Base-by-base conservation (phyloP, 768 basidiomycete species). In the Boletus rex-veris region DNA sequence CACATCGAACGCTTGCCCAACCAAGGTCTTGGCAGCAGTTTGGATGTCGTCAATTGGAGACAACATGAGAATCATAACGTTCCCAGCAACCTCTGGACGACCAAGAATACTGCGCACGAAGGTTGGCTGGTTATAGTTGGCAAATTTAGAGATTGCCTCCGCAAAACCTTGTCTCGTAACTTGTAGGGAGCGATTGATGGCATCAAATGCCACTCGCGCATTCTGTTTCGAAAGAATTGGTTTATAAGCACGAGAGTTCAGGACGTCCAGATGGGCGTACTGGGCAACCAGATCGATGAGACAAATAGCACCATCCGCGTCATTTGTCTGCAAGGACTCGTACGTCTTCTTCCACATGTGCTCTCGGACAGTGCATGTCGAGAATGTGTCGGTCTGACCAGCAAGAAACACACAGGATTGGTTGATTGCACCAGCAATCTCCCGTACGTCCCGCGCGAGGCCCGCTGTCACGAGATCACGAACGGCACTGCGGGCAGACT, bases 1-100 rank as follows among this genome's bases (percentile, higher is more conserved):
- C n/a, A 85, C 90, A 59, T 96, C 90, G 62, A 89, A 95, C 0
- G 92, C 88, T 50, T 92, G 81, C 11, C 88, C 88, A 26, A 91
- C 79, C n/a, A 98, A 68, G 18, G 81, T 80, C 66, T 93, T 89
- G 1, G 86, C 89, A 11, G 88, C 84, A 41, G 77, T 74, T 60
- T 90, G 89, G 15, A 95, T 72, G 14, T 83, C 80, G 18, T 85
- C 84, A 30, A 86, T 77, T 0, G 96, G 94, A 18, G 93, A 98
- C 31, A 98, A 73, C 67, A 96, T 81, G 35, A 96, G 77, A 35
- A 77, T 67, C 54, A 86, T 80, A 41, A 87, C 70, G 43, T 84
- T 73, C 60, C 81, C 77, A 5, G 81, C 83, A 26, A 88, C 78
- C 12, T 77, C 81, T 2, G 80, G 76, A 7, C 71, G 74, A 43